Conservation (phyloP, 129 eudicot genomes). For the Helianthus tuberosus region DNA sequence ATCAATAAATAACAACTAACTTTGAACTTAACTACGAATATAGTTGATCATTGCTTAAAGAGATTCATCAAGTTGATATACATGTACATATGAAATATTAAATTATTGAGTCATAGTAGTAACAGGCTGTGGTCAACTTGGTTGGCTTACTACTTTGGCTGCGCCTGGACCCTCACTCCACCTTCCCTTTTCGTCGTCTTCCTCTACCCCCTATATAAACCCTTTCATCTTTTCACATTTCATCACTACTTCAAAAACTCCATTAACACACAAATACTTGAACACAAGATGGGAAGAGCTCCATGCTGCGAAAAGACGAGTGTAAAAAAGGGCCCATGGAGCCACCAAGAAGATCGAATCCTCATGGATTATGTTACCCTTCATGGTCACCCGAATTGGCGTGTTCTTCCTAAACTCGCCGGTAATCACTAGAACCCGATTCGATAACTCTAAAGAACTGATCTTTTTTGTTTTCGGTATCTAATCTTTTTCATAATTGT, state of each 20-base stretch:
- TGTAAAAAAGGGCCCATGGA: constrained; percentile 85
- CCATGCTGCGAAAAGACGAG: constrained; percentile 80
- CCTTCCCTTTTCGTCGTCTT: constrained; percentile 15
- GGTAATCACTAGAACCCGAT: constrained; percentile 33
- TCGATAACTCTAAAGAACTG: background rate
- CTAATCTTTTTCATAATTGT: background rate
- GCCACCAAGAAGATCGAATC: constrained; percentile 59
- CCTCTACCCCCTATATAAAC: constrained; percentile 21
- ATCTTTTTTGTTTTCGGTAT: background rate
- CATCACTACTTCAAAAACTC: background rate
- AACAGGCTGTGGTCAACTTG: constrained; percentile 21
- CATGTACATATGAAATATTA: too few relatives aligned
- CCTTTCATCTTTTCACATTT: constrained; percentile 17
- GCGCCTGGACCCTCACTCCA: constrained; percentile 30
- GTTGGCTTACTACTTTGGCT: constrained; percentile 27
- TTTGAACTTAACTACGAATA: too few relatives aligned
- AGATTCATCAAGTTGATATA: too few relatives aligned
- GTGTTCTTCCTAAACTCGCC: constrained; percentile 80
- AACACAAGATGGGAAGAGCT: constrained; percentile 59
- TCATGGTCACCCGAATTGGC: constrained; percentile 74
- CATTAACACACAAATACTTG: background rate
- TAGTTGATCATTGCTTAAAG: too few relatives aligned
- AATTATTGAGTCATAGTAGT: too few relatives aligned
- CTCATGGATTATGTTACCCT: constrained; percentile 46
- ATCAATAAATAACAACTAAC: too few relatives aligned